Percentiles rank a stretch among this genome's conserved stretches.
phyloP scores from a whole-genome alignment of 345 rosid species.

The Microcos paniculata region DNA sequence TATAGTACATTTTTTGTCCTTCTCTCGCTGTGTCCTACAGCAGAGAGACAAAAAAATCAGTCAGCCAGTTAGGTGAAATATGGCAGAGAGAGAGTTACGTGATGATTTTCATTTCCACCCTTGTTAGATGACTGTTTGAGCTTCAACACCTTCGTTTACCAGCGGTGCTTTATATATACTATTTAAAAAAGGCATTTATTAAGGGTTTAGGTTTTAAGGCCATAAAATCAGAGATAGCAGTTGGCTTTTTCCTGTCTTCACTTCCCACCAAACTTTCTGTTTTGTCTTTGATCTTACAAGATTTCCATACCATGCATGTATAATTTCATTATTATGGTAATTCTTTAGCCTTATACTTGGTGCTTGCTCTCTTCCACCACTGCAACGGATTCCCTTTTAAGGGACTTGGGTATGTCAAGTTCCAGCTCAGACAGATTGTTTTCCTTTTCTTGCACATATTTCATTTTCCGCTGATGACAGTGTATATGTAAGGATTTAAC shows the following conservation, averaged over 20 bases:
- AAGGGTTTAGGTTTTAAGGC: background rate
- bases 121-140: background rate
- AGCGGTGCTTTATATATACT: background rate
- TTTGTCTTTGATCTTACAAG: background rate
- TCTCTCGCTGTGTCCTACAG: background rate
- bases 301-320: background rate
- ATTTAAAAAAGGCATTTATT: constrained; percentile 3
- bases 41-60: background rate
- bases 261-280: constrained; percentile 14
- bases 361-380: background rate
- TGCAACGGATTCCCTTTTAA: constrained; percentile 7
- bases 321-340: background rate
- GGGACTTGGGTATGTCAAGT: background rate
- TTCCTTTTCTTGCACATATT: background rate
- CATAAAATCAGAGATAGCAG: background rate
- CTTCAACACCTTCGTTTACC: background rate
- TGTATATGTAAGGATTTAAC: background rate
- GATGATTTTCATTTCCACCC: background rate
- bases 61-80: background rate
- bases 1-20: background rate
- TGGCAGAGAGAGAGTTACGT: background rate
- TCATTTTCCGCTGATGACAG: no score
- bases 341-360: constrained; percentile 3
- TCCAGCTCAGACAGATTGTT: constrained; percentile 1
- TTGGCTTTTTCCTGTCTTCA: constrained; percentile 11